Conservation (phyloP, 148 eudicot genomes). For the Silene conica region DNA sequence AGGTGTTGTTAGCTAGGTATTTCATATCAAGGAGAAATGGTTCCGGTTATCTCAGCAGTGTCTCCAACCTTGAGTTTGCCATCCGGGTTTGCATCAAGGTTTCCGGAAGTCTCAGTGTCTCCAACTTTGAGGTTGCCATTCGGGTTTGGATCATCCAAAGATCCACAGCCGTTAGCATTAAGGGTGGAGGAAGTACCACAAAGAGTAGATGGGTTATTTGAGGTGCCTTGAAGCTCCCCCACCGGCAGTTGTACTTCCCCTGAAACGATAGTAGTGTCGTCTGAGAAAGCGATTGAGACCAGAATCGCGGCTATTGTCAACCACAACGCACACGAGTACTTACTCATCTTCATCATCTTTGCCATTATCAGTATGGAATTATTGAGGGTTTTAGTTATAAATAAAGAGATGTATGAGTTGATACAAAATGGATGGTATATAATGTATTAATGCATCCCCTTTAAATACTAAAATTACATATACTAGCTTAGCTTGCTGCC, state of each 20-base stretch:
- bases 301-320: background rate
- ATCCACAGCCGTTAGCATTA: background rate
- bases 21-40: too few species aligned
- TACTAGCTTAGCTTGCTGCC: too few species aligned
- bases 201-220: background rate
- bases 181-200: background rate
- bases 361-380: background rate
- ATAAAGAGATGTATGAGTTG: too few species aligned
- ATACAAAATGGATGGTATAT: too few species aligned
- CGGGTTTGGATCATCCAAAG: background rate
- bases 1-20: too few species aligned
- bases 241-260: background rate
- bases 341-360: background rate
- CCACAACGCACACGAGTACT: background rate
- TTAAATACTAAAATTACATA: too few species aligned
- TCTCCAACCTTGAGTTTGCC: too few species aligned
- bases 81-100: too few species aligned
- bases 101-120: background rate
- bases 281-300: background rate
- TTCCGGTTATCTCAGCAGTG: too few species aligned
- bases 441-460: too few species aligned
- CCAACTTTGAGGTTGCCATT: background rate
- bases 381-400: too few species aligned
- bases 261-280: background rate
- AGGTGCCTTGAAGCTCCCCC: background rate